These are phyloP conservation scores for Fistulinella cinereoalba DNA, from an alignment of 1,284 basidiomycete genomes.

Conservation along the genomic window DNA sequence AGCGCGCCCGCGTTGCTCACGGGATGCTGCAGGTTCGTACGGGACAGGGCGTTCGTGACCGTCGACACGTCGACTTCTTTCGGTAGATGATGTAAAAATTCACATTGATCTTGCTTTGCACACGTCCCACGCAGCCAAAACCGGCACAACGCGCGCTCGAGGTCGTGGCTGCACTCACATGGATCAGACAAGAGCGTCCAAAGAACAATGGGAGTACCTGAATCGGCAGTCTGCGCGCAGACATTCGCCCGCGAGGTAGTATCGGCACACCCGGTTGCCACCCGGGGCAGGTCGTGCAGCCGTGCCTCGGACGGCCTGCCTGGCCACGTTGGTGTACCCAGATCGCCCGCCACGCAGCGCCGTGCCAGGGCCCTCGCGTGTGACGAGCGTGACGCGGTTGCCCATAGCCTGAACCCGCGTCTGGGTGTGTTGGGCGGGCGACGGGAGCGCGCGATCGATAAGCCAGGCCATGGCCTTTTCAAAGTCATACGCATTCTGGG, in stretches of 20 bases:
- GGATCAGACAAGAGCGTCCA: slow-evolving; percentile 11
- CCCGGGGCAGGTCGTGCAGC: slow-evolving; percentile 58
- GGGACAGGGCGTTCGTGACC: slow-evolving; percentile 68
- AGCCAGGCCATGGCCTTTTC: slow-evolving; percentile 93
- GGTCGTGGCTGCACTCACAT: slow-evolving; percentile 64
- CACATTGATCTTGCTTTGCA: slow-evolving; percentile 88
- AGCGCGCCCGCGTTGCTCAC: slow-evolving; percentile 37
- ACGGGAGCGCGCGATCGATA: slow-evolving; percentile 65
- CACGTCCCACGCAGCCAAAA: slow-evolving; percentile 98
- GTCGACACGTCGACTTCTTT: slow-evolving; percentile 71
- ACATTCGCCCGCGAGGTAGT: slow-evolving; percentile 96
- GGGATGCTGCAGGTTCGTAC: slow-evolving; percentile 54
- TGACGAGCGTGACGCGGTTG: slow-evolving; percentile 58
- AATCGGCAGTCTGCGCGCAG: slow-evolving; percentile 95
- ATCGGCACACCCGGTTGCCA: slow-evolving; percentile 81
- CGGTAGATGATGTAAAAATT: slow-evolving; percentile 88
- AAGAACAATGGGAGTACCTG: slow-evolving; percentile 54
- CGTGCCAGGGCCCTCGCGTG: slow-evolving; percentile 46
- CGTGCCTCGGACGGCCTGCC: slow-evolving; percentile 45
- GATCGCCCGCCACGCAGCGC: slow-evolving; percentile 45
- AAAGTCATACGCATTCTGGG: slow-evolving; percentile 88
- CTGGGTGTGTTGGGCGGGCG: slow-evolving; percentile 42
- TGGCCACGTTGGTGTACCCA: slow-evolving; percentile 35
- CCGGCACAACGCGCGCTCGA: slow-evolving; percentile 90
- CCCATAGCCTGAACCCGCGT: slow-evolving; percentile 61